phyloP scores from a whole-genome alignment of 2,329 filamentous ascomycete genomes.

The Ophiostoma himal-ulmi region DNA sequence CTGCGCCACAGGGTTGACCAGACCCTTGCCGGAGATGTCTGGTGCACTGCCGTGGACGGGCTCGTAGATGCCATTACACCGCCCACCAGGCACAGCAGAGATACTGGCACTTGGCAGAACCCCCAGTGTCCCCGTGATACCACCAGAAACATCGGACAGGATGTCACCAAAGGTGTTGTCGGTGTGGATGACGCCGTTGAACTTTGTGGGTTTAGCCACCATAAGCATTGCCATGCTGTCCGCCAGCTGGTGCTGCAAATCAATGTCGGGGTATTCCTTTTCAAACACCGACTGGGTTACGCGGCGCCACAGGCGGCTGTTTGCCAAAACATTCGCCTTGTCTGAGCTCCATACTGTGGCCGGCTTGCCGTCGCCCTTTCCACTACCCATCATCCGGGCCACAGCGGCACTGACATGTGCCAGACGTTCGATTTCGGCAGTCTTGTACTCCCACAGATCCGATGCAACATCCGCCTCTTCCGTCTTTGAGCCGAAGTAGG shows the following conservation, averaged over 20 bases:
- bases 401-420: constrained; percentile 43
- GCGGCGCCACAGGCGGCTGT: constrained; percentile 44
- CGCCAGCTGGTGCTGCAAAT: constrained; percentile 42
- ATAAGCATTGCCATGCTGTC: constrained; percentile 46
- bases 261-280: constrained; percentile 40
- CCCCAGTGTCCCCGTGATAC: constrained; percentile 43
- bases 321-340: constrained; percentile 50
- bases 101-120: constrained; percentile 43
- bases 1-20: constrained; percentile 67
- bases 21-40: constrained; percentile 65
- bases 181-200: constrained; percentile 45
- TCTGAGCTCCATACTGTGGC: constrained; percentile 44
- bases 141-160: constrained; percentile 42
- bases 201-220: constrained; percentile 41
- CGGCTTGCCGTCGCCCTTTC: constrained; percentile 31
- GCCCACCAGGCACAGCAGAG: constrained; percentile 37
- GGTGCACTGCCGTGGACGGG: constrained; percentile 70
- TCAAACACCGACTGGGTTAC: constrained; percentile 39
- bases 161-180: constrained; percentile 47
- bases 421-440: constrained; percentile 42
- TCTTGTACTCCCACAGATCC: constrained; percentile 44
- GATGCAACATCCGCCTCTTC: constrained; percentile 41
- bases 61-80: constrained; percentile 67
- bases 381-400: constrained; percentile 33
- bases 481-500: constrained; percentile 45